phyloP scores from a whole-genome alignment of 768 basidiomycete species.

The Suillus brevipes region DNA sequence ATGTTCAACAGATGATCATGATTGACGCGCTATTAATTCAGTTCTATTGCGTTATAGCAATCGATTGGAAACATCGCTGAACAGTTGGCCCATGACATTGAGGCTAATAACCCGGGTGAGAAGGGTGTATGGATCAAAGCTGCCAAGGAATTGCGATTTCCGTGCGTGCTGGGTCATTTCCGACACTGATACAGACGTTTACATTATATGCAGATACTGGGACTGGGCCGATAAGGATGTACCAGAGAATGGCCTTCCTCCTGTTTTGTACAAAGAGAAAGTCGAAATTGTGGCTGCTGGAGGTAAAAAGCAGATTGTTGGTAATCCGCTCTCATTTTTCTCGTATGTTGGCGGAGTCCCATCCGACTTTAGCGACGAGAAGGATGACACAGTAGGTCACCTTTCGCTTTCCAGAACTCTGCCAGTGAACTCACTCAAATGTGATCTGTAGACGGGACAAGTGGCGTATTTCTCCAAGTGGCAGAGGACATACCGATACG shows the following conservation, averaged over 20 bases:
- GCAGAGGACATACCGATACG: constrained; percentile 21
- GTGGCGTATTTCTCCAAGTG: constrained; percentile 23
- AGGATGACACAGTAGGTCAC: constrained; percentile 8
- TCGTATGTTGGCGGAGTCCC: constrained; percentile 18
- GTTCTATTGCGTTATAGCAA: constrained; percentile 21
- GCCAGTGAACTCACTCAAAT: neutral
- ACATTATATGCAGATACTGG: constrained; percentile 23
- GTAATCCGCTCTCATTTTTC: constrained; percentile 23
- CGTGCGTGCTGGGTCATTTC: constrained; percentile 17
- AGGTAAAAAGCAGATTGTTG: constrained; percentile 12
- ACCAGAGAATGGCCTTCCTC: constrained; percentile 20
- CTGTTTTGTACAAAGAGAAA: constrained; percentile 19
- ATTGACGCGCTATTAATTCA: neutral
- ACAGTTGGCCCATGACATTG: constrained; percentile 26
- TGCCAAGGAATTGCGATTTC: constrained; percentile 28
- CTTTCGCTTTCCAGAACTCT: neutral
- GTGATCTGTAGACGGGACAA: constrained; percentile 7
- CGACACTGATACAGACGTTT: neutral
- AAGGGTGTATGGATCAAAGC: constrained; percentile 19
- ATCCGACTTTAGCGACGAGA: constrained; percentile 19
- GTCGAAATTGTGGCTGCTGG: constrained; percentile 12
- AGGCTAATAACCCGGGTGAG: constrained; percentile 20
- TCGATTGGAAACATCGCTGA: constrained; percentile 26
- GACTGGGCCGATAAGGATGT: constrained; percentile 29
- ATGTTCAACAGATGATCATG: neutral